Evolutionary conservation across 345 rosid genomes (phyloP), one percentile per base, ranked within the genome.

Genomic region (Lepidium sativum): DNA sequence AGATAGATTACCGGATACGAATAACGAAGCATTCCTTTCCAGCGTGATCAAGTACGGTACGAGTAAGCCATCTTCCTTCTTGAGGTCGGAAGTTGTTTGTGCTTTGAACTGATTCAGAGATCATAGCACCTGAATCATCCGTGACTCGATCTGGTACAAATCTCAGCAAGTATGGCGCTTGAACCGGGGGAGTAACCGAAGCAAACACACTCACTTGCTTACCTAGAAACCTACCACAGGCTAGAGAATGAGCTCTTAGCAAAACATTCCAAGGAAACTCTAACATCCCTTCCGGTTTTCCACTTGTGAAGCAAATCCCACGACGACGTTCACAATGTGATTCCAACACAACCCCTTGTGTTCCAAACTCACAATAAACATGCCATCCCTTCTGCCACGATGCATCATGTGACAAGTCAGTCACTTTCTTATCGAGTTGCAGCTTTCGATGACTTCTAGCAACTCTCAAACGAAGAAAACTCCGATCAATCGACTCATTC

Each of bases 41-140:
- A 0, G 87, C 83, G 57, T 89, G 96, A 76, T 92, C 96, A 70
- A 89, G 96, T 48, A 89, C 94, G 1, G 98, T 92, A 6, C 94
- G 83, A 4, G 98, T 84, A 62, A 92, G 75, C 98, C 98, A 92
- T 59, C 98, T 77, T 43, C 98, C 98, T 77, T 89, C 91, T 62
- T 92, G 97, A 54, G 97, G 90, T 39, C 69, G 73, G 49, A 82
- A 87, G 41, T 73, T 69, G 67, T 85, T 92, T 70, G 81, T 75
- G 58, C 78, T 84, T 75, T 89, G 79, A 65, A 89, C 69, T 16
- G 84, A 87, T 63, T 89, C 96, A 0, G 98, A 92, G 65, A 92
- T 60, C 98, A 92, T 89, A 55, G 94, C 91, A 34, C 98, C 94
- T 0, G 89, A 87, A 78, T 92, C 94, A 77, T 92, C 96, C 0